Conservation (phyloP, 163 green algal species). For the Chlamydomonas reinhardtii region DNA sequence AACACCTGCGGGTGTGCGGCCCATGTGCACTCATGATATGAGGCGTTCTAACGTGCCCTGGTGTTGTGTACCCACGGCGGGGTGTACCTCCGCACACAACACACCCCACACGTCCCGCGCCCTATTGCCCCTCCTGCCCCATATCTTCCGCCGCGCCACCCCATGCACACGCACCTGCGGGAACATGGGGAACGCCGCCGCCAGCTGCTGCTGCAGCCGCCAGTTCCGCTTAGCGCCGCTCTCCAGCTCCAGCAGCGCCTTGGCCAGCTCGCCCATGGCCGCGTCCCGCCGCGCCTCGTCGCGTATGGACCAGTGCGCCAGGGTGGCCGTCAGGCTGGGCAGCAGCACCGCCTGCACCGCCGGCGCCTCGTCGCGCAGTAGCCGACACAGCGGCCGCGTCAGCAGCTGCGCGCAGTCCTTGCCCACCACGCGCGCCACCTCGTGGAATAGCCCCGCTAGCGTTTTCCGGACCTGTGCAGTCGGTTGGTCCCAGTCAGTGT, state of each 20-base stretch:
- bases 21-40: too few species aligned
- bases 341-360: conserved; percentile 58
- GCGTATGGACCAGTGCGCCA: conserved; percentile 27
- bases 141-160: too few species aligned
- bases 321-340: conserved; percentile 40
- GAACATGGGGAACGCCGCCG: conserved; percentile 55
- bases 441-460: conserved; percentile 64
- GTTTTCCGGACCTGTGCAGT: conserved; percentile 53
- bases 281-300: conserved; percentile 38
- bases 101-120: background rate
- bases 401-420: conserved; percentile 55
- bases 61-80: too few species aligned
- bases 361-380: conserved; percentile 72
- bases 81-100: too few species aligned
- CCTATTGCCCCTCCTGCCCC: background rate
- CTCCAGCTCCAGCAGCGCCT: conserved; percentile 63
- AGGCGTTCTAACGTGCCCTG: too few species aligned
- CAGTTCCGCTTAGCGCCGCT: conserved; percentile 61
- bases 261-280: conserved; percentile 46
- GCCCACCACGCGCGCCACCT: conserved; percentile 61
- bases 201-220: conserved; percentile 70
- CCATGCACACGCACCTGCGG: background rate
- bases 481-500: too few species aligned
- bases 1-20: conserved; percentile 53
- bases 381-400: conserved; percentile 63